Percentiles rank a stretch among this genome's conserved stretches.
Evolutionary conservation across 805 yeast genomes (phyloP).

Genomic region (Lipomyces spencermartinsiae): DNA sequence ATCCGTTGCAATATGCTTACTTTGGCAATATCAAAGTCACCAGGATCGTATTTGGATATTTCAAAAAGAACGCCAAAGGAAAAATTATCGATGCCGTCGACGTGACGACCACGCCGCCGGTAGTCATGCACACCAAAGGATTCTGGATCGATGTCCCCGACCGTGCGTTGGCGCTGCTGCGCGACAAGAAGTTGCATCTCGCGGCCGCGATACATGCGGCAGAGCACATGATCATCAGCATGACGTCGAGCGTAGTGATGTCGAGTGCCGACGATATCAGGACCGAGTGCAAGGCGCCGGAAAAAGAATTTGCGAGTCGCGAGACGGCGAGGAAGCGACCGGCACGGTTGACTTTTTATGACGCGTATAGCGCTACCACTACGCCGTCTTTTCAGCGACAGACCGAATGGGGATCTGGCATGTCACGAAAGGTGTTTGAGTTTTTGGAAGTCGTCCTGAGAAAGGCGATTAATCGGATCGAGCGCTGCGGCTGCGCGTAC

Average conservation of each 20-base stretch:
- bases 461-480: constrained; percentile 64
- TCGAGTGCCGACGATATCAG: constrained; percentile 72
- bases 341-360: constrained; percentile 83
- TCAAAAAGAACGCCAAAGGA: constrained; percentile 76
- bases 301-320: constrained; percentile 85
- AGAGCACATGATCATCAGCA: constrained; percentile 84
- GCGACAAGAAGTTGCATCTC: constrained; percentile 62
- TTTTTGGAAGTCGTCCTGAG: constrained; percentile 69
- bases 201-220: constrained; percentile 98
- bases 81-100: constrained; percentile 93
- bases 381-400: background rate
- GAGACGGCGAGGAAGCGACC: constrained; percentile 80
- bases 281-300: constrained; percentile 98
- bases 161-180: constrained; percentile 63
- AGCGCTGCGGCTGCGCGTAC: constrained; percentile 63
- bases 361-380: constrained; percentile 66
- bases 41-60: constrained; percentile 86
- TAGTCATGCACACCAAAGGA: constrained; percentile 71
- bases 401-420: constrained; percentile 54
- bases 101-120: constrained; percentile 82
- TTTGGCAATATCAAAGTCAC: constrained; percentile 78
- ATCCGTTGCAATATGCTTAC: constrained; percentile 50
- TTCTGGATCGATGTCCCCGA: constrained; percentile 89
- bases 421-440: constrained; percentile 79
- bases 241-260: constrained; percentile 73